Conservation (phyloP, 2,329 filamentous ascomycete genomes). For the Nemania serpens region DNA sequence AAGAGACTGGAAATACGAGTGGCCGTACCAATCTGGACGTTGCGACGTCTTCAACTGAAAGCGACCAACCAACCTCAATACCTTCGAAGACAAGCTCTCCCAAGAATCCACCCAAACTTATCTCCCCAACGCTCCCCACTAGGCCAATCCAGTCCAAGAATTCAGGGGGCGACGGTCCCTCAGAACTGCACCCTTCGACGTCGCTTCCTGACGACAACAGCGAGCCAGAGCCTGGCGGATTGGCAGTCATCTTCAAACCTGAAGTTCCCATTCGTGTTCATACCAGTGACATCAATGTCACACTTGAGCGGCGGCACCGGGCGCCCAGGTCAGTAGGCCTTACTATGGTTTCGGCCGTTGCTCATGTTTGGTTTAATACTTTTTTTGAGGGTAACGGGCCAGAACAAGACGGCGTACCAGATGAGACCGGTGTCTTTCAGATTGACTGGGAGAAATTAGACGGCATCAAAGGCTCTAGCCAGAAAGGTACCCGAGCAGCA, state of each 20-base stretch:
- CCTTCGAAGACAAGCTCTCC: conserved; percentile 14
- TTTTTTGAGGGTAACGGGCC: conserved; percentile 86
- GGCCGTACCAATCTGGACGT: conserved; percentile 15
- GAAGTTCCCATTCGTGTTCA: conserved; percentile 69
- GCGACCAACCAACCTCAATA: conserved; percentile 21
- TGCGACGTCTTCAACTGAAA: conserved; percentile 15
- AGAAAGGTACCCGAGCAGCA: conserved; percentile 80
- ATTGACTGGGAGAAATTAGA: conserved; percentile 76
- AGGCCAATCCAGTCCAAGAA: conserved; percentile 20
- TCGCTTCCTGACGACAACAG: conserved; percentile 33
- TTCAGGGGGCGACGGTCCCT: neutral
- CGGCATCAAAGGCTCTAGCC: conserved; percentile 86
- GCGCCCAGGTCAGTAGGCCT: conserved; percentile 76
- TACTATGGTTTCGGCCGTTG: conserved; percentile 89
- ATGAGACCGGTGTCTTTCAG: conserved; percentile 67
- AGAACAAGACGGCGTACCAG: conserved; percentile 67
- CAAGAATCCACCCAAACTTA: conserved; percentile 30
- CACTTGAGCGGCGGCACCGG: conserved; percentile 84
- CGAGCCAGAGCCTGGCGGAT: conserved; percentile 62
- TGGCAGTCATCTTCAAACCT: conserved; percentile 80
- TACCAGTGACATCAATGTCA: conserved; percentile 86
- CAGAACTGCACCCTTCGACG: conserved; percentile 28
- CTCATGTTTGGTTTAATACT: conserved; percentile 95
- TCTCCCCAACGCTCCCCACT: conserved; percentile 25
- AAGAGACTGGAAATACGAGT: conserved; percentile 40